Base-by-base conservation (phyloP, 2,329 filamentous ascomycete genomes). In the Neofusicoccum laricinum region DNA sequence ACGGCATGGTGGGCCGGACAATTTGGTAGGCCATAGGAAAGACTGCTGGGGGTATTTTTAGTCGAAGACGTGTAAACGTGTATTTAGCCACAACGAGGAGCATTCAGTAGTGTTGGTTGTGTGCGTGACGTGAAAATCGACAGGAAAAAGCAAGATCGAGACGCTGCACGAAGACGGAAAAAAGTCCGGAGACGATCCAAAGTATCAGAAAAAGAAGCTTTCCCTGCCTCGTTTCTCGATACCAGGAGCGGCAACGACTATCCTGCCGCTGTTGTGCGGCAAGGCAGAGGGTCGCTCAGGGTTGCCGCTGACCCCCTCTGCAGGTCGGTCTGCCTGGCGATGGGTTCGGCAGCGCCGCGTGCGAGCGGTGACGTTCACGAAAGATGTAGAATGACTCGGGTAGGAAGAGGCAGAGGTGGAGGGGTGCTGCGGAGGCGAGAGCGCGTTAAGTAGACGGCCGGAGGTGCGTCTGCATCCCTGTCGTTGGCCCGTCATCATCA, bases 401-500 rank as follows among this genome's bases (percentile, higher is more conserved):
- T 25, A 40, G 30, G 25, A 59, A 10, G 55, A 41, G 41, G 30
- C 41, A 45, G 30, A 46, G 15, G 14, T 12, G 11, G 19, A 34
- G 3, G 21, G 3, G 10, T 11, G 53, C 38, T 40, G 55, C 55
- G 55, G 41, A 46, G 55, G 25, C n/a, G 55, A 46, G 40, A 40
- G 41, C n/a, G 40, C 17, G 55, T 34, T 34, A 46, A 46, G 46
- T 32, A 59, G 41, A 45, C 36, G 55, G 55, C 46, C 55, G 55
- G 55, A 15, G 38, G 55, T n/a, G n/a, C 25, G 25, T 25, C 40
- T 21, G 15, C 19, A 59, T 19, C 55, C 55, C 55, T 59, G 41
- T 59, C 51, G 55, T 36, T 46, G 49, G 61, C 41, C 48, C 61
- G 61, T 53, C 61, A 46, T 53, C 40, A 53, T 53, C 61, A 63